Percentiles rank a stretch among this genome's conserved stretches.
Evolutionary conservation across 257 asterid genomes (phyloP).

Genomic region (Solanum stenotomum): DNA sequence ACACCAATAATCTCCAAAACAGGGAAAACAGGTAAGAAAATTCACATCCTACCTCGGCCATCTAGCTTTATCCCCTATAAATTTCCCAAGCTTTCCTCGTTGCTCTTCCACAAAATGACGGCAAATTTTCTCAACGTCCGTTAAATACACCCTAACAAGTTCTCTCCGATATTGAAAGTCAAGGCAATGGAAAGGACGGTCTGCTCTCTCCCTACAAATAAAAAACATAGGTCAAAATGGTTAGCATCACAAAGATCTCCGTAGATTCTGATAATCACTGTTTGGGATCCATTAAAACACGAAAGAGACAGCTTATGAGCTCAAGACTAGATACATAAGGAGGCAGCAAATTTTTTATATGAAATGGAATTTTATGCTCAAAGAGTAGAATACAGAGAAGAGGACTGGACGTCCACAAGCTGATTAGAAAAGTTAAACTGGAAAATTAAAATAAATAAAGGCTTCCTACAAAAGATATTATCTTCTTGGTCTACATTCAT

Average conservation of each 20-base stretch:
- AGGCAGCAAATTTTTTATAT: neutral
- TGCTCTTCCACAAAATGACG: constrained; percentile 79
- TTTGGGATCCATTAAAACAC: neutral
- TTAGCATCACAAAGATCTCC: neutral
- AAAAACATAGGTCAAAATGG: constrained; percentile 2
- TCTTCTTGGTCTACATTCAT: neutral
- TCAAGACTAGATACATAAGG: neutral
- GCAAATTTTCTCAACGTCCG: constrained; percentile 86
- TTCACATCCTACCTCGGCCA: constrained; percentile 73
- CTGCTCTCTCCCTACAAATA: constrained; percentile 72
- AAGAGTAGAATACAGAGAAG: neutral
- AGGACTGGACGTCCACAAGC: neutral
- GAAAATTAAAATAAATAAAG: neutral
- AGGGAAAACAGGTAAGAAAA: neutral
- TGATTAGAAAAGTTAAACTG: neutral
- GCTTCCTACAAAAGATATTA: neutral
- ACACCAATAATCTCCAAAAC: neutral
- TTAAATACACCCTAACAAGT: constrained; percentile 75
- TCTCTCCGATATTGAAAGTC: constrained; percentile 84
- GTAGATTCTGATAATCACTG: neutral
- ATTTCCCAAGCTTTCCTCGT: constrained; percentile 61
- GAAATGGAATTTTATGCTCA: neutral
- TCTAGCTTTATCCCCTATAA: constrained; percentile 75
- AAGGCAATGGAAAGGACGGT: constrained; percentile 88
- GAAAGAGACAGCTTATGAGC: neutral